Conservation (phyloP, 179 eudicot species). For the Sideroxylon spinosum region DNA sequence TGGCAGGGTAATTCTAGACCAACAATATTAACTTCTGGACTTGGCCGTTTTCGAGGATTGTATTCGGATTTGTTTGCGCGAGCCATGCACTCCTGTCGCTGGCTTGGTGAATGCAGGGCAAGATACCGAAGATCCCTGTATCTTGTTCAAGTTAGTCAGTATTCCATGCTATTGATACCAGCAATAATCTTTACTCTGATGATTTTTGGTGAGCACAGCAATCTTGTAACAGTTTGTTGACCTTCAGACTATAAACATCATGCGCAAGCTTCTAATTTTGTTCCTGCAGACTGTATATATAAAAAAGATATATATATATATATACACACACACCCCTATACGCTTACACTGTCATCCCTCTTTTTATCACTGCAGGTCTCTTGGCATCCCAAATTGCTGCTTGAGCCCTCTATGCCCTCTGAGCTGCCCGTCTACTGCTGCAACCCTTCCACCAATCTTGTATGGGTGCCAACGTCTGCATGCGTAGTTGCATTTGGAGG, state of each 20-base stretch:
- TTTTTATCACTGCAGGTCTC: conserved; percentile 10
- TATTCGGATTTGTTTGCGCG: conserved; percentile 14
- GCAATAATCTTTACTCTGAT: conserved; percentile 19
- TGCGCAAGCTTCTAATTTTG: not conserved
- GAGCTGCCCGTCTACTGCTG: too few relatives aligned
- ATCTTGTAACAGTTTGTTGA: not conserved
- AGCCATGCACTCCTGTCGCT: conserved; percentile 11
- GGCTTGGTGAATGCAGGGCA: conserved; percentile 13
- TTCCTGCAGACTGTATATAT: not conserved
- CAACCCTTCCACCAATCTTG: not conserved
- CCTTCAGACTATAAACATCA: not conserved
- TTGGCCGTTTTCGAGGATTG: conserved; percentile 16
- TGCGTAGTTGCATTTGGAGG: too few relatives aligned
- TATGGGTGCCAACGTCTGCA: not conserved
- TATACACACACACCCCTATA: too few relatives aligned
- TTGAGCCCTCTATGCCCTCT: not conserved
- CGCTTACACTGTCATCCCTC: not conserved
- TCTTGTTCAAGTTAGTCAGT: conserved; percentile 16
- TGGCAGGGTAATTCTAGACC: conserved; percentile 23
- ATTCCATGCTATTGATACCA: conserved; percentile 16
- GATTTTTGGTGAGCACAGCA: conserved; percentile 23
- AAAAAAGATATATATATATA: not conserved
- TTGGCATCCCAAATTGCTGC: not conserved
- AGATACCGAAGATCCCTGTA: conserved; percentile 20
- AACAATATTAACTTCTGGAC: conserved; percentile 20